Evolutionary conservation across 108 stramenopile genomes (phyloP), one percentile per base, ranked within the genome.

Genomic region (Cylindrotheca fusiformis): DNA sequence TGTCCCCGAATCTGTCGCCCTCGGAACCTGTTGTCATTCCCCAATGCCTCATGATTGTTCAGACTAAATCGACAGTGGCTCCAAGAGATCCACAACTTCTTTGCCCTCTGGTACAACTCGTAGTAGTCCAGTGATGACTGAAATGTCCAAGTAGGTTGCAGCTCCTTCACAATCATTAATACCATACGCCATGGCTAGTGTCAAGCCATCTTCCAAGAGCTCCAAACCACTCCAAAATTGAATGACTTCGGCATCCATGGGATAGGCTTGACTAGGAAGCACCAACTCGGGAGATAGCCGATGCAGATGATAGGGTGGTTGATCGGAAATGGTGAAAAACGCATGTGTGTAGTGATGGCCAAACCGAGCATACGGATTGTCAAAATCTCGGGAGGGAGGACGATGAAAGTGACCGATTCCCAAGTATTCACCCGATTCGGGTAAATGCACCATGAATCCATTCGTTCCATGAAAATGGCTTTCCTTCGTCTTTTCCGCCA

Each of bases 381-480:
- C 51, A 41, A 41, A 41, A 14, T 83, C 60, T 20, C 90, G 81
- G 58, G 76, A 64, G 58, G 78, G 74, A 18, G 93, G 90, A 47
- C 93, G 70, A 72, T 90, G 93, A 68, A 94, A 91, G 61, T 94
- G 93, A 24, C 78, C 89, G 36, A 94, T 84, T 2, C 93, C 93
- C 58, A 94, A 63, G 18, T 81, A 77, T 68, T 91, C 93, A 4
- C 77, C 48, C 0, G 70, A 73, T 0, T 64, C 20, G 24, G 73
- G 77, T 4, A 88, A 71, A 46, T 85, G 72, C 19, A 91, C 74
- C 83, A 94, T 79, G 61, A 87, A 91, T 2, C 82, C 90, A 45
- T 91, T 91, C 22, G 90, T 91, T 18, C 93, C 93, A 72, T 91
- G 93, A 52, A 90, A 72, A 48, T 83, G 67, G 32, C 73, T 75